phyloP scores from a whole-genome alignment of 352 stramenopile genomes.

The Blastocystis sp. region DNA sequence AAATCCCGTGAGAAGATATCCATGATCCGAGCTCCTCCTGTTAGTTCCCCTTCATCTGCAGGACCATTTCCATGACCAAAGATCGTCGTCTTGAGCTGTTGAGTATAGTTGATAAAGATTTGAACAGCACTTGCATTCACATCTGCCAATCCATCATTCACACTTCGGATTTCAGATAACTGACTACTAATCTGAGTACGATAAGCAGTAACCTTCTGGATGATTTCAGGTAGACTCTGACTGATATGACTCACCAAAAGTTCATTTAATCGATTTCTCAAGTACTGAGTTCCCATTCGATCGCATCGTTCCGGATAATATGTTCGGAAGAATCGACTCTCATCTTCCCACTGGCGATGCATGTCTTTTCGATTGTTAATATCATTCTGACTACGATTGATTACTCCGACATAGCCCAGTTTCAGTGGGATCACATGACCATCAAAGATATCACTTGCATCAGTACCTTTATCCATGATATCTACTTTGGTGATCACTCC shows the following conservation, averaged over 20 bases:
- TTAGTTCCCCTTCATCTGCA: slow-evolving; percentile 80
- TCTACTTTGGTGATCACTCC: slow-evolving; percentile 98
- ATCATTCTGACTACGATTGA: slow-evolving; percentile 95
- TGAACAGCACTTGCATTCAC: slow-evolving; percentile 61
- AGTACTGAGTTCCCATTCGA: slow-evolving; percentile 88
- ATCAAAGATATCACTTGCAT: slow-evolving; percentile 73
- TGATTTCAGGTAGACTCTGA: slow-evolving; percentile 94
- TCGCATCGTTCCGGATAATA: slow-evolving; percentile 85
- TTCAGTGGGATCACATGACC: slow-evolving; percentile 91
- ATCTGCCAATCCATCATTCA: slow-evolving; percentile 71
- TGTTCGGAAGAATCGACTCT: slow-evolving; percentile 90
- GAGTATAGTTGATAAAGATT: slow-evolving; percentile 71
- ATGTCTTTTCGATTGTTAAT: slow-evolving; percentile 91
- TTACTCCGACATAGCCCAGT: slow-evolving; percentile 91
- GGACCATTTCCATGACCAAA: slow-evolving; percentile 76
- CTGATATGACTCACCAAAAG: slow-evolving; percentile 99
- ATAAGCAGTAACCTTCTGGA: slow-evolving; percentile 89
- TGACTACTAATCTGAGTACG: slow-evolving; percentile 86
- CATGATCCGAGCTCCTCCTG: slow-evolving; percentile 90
- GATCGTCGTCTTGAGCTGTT: slow-evolving; percentile 83
- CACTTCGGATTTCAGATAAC: slow-evolving; percentile 84
- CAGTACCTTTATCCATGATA: slow-evolving; percentile 97
- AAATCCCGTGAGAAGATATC: slow-evolving; percentile 98
- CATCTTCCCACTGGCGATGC: slow-evolving; percentile 84
- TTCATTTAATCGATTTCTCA: slow-evolving; percentile 90